A percentile compares a stretch with the other conserved stretches of the same genome.
phyloP scores from a whole-genome alignment of 176 grass and related monocot species.

The Oryza punctata region DNA sequence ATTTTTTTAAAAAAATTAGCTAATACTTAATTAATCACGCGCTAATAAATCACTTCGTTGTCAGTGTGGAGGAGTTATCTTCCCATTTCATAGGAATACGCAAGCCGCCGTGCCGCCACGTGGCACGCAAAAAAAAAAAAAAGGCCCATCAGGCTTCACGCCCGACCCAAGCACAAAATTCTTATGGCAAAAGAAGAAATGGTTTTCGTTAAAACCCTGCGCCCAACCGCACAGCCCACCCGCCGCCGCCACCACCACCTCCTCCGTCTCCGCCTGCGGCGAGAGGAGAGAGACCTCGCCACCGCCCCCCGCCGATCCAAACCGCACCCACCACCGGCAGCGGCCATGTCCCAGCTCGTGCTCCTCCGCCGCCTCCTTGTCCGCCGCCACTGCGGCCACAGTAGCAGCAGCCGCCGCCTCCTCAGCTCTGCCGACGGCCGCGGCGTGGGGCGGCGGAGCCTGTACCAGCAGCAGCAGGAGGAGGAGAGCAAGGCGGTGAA shows the following conservation, averaged over 20 bases:
- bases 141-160: too few relatives aligned
- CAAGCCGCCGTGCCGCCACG: too few relatives aligned
- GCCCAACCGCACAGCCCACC: too few relatives aligned
- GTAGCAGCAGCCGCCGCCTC: background rate
- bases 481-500: conserved; percentile 60
- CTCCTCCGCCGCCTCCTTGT: conserved; percentile 29
- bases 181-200: background rate
- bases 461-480: background rate
- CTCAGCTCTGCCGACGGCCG: conserved; percentile 24
- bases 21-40: too few relatives aligned
- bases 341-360: conserved; percentile 47
- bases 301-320: conserved; percentile 2
- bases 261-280: background rate
- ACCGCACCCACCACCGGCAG: background rate
- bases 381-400: background rate
- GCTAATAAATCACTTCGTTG: too few relatives aligned
- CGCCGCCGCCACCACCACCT: background rate
- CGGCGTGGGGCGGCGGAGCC: conserved; percentile 28
- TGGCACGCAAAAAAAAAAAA: too few relatives aligned
- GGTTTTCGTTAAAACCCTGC: conserved; percentile 41
- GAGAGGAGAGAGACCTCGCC: too few relatives aligned
- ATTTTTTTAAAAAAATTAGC: too few relatives aligned
- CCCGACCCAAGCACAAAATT: too few relatives aligned
- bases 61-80: too few relatives aligned
- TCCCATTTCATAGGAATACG: too few relatives aligned